Evolutionary conservation across 768 basidiomycete species (phyloP).

Genomic region (Russula brevipes): DNA sequence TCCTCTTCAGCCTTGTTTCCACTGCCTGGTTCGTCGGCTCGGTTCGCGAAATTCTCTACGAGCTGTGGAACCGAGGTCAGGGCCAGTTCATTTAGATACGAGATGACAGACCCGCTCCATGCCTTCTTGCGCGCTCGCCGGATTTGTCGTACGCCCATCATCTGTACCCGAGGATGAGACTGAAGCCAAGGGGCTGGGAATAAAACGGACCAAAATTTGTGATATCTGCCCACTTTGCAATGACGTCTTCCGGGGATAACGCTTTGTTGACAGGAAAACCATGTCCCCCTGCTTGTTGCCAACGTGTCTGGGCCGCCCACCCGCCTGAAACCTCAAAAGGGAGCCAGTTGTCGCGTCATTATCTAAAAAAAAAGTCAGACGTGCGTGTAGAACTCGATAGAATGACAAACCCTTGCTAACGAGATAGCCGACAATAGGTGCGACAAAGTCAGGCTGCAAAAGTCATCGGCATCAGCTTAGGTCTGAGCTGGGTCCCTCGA

Average conservation of each 20-base stretch:
- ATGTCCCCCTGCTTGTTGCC: slow-evolving; percentile 85
- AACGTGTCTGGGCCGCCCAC: slow-evolving; percentile 88
- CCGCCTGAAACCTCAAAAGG: slow-evolving; percentile 88
- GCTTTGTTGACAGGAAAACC: slow-evolving; percentile 78
- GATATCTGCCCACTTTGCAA: slow-evolving; percentile 75
- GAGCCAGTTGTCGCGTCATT: slow-evolving; percentile 68
- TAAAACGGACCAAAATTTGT: slow-evolving; percentile 68
- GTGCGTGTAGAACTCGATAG: neutral
- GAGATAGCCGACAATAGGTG: slow-evolving; percentile 89
- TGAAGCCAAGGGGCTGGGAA: neutral
- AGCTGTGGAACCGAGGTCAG: slow-evolving; percentile 32
- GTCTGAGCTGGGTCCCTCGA: neutral
- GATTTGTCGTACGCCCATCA: slow-evolving; percentile 80
- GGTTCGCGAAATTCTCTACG: slow-evolving; percentile 55
- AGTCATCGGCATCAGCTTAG: neutral
- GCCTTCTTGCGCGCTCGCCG: slow-evolving; percentile 66
- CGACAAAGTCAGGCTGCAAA: slow-evolving; percentile 78
- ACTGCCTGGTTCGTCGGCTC: slow-evolving; percentile 29
- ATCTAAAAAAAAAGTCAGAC: slow-evolving; percentile 34
- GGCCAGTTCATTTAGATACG: neutral
- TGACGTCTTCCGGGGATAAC: slow-evolving; percentile 75
- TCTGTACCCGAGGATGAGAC: slow-evolving; percentile 38
- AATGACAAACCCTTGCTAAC: slow-evolving; percentile 54
- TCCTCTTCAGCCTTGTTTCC: slow-evolving; percentile 25
- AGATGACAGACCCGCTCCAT: slow-evolving; percentile 54